These are phyloP conservation scores for Solanum tarijense DNA, from an alignment of 257 asterid genomes.

Conservation along the genomic window DNA sequence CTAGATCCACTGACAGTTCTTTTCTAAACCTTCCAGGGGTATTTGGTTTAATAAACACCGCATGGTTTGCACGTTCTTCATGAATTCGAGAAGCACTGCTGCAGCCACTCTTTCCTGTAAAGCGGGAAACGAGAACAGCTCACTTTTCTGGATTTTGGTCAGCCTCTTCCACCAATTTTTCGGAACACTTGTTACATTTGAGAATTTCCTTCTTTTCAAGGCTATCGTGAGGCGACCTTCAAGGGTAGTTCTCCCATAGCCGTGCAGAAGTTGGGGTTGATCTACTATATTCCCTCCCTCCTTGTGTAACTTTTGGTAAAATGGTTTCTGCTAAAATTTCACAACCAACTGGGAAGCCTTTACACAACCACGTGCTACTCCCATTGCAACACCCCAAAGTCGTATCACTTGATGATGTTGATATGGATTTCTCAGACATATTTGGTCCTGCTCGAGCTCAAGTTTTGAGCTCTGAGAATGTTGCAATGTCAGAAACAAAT, in stretches of 20 bases:
- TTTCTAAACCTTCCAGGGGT: not conserved
- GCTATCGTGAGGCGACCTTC: slow-evolving; percentile 32
- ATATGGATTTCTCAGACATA: slow-evolving; percentile 56
- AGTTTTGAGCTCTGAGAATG: slow-evolving; percentile 22
- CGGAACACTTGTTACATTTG: slow-evolving; percentile 28
- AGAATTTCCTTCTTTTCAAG: slow-evolving; percentile 37
- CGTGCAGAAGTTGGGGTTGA: not conserved
- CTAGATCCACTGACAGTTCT: not conserved
- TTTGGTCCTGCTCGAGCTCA: slow-evolving; percentile 51
- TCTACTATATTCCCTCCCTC: not conserved
- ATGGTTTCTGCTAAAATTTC: slow-evolving; percentile 54
- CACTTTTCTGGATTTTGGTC: slow-evolving; percentile 28
- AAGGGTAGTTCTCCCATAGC: slow-evolving; percentile 5
- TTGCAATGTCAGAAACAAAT: slow-evolving; percentile 16
- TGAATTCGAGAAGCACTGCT: slow-evolving; percentile 51
- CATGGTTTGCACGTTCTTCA: slow-evolving; percentile 40
- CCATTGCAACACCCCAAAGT: slow-evolving; percentile 25
- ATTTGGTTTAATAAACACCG: slow-evolving; percentile 10
- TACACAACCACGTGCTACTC: slow-evolving; percentile 19
- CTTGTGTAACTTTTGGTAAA: slow-evolving; percentile 10
- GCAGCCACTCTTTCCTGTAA: slow-evolving; percentile 57
- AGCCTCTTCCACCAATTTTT: slow-evolving; percentile 42
- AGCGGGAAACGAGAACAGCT: slow-evolving; percentile 47
- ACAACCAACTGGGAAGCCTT: slow-evolving; percentile 13
- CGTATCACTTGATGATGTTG: slow-evolving; percentile 26